Base-by-base conservation (phyloP, 78 protist species). In the Protostelium mycophagum region DNA sequence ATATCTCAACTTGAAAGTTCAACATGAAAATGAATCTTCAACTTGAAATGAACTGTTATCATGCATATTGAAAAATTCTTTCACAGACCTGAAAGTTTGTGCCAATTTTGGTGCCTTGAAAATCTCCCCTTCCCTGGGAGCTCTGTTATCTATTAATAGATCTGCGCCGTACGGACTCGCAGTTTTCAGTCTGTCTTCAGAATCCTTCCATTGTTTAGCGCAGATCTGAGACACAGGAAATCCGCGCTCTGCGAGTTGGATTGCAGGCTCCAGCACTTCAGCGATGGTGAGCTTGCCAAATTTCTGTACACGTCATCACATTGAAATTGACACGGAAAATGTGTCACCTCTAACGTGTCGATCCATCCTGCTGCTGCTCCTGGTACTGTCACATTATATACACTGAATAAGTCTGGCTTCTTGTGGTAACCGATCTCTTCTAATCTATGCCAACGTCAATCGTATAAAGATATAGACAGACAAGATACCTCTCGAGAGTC, bases 331-430 rank as follows among this genome's bases (percentile, higher is more conserved):
- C 73, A n/a, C 89, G 39, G 10, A 95, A 96, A 38, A 87, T n/a
- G n/a, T n/a, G n/a, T 91, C 5, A 0, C 1, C 63, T 94, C 95
- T n/a, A 94, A 16, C 28, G 91, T 36, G 83, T 97, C 98, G 28
- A 28, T 23, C 97, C 98, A 97, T 37, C 84, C 95, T 0, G 98
- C 97, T 1, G 90, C 95, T n/a, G 96, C 96, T 28, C 92, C 93
- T 0, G 96, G 96, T 0, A 91, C 92, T 0, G 96, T 94, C 28
- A 91, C 91, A 0, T 86, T 0, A 16, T 51, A 51, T 5, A 51
- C 73, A 51, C 5, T 51, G 73, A 16, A 51, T 5, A 35, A 88
- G 87, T 1, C 87, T 83, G 39, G 88, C 84, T 28, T 86, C 0
- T n/a, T 0, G 28, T 28, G 87, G 92, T 63, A 89, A 34, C 28